Base-by-base conservation (phyloP, 805 yeast species). In the Metschnikowia peoriensis region DNA sequence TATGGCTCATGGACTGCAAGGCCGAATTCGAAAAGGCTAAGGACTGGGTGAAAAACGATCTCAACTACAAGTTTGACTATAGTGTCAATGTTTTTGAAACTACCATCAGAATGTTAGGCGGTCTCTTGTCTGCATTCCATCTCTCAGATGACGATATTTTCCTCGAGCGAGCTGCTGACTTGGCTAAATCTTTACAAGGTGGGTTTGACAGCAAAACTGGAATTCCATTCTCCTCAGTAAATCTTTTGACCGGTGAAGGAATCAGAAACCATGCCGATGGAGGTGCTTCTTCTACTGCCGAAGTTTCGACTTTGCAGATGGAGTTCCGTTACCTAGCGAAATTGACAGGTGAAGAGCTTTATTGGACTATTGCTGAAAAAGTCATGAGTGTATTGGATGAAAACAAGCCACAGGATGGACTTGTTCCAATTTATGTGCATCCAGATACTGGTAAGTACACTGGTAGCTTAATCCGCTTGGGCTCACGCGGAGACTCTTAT, bases 21-120 rank as follows among this genome's bases (percentile, higher is more conserved):
- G 84, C 81, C 9, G 91, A 88, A 62, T 72, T 87, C 34, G 68
- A 66, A 38, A 76, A 80, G 29, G 92, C 96, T 6, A 79, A 82
- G 54, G 65, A 80, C 6, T 92, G 97, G 96, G 86, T 92, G 46
- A 76, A 79, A 45, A 71, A 84, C 51, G 89, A 82, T 47, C 74
- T 92, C 57, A 77, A 76, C 49, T 91, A 89, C 65, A 82, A 84
- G 60, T 81, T 88, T 59, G 88, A 89, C 65, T 81, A 84, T 55
- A 80, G 80, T 37, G 94, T 89, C 41, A 90, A 86, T 64, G 85
- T 90, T 6, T 92, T 92, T 69, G 97, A 91, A 66, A 90, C 97
- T n/a, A 89, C 97, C 6, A 91, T 89, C 57, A 78, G 97, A 65
- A 89, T 92, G 96, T 72, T 92, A 28, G 97, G 97, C 42, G 97